Evolutionary conservation across 129 eudicot genomes (phyloP), one percentile per base, ranked within the genome.

Genomic region (Erigeron canadensis): DNA sequence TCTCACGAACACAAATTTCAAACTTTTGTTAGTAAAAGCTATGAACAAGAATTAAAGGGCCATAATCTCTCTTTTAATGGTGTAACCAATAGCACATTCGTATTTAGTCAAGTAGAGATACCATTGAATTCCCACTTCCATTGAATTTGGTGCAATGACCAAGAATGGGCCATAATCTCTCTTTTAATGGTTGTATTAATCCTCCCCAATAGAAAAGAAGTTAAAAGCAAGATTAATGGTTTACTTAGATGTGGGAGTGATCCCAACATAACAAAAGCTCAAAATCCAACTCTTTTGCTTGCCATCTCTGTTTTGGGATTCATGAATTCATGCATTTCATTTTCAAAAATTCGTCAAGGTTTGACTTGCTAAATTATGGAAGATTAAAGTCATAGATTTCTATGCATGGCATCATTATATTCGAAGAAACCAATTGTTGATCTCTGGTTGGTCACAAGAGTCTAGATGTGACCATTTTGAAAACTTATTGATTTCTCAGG

Each of bases 261-360:
- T 77, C 81, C 81, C 81, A 63, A 59, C 74, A 76, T 47, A 59
- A 44, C 38, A 67, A n/a, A n/a, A 77, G 63, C 76, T 59, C 75
- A 60, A 51, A 77, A 77, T 42, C 55, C 81, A 76, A 76, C 79
- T 75, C 21, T 67, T 11, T 62, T 41, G 46, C 63, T 45, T 46
- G 60, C 15, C 72, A 28, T 47, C 48, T 73, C 48, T 61, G 56
- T 71, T 46, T 59, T 65, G 56, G 28, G 23, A 34, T 73, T 66
- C 46, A 65, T 43, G 59, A 37, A 65, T 56, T 65, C 66, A 63
- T 41, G 78, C 54, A 39, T 42, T 54, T 75, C 79, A 43, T 75
- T 75, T 75, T 67, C 68, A 56, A 75, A 75, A 75, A 67, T 75
- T 56, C 74, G 43, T 57, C 74, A 45, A 67, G 79, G 74, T 67